phyloP scores from a whole-genome alignment of 352 stramenopile genomes.

The Phytophthora melonis region DNA sequence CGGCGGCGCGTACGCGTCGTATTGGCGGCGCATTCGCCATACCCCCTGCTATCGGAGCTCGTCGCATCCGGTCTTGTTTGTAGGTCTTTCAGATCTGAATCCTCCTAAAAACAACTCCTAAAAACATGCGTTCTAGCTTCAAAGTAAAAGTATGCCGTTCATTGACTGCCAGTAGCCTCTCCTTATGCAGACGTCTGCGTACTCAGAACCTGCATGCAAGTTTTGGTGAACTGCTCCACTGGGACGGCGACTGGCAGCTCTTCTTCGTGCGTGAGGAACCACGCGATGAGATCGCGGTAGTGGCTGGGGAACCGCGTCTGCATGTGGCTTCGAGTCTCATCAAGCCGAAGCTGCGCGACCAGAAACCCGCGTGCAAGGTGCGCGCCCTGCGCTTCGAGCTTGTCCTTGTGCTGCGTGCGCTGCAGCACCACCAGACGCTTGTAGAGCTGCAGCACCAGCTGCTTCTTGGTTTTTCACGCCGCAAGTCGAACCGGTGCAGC shows the following conservation, averaged over 20 bases:
- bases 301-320: slow-evolving; percentile 63
- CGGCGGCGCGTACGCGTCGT: slow-evolving; percentile 20
- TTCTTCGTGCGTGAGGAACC: slow-evolving; percentile 51
- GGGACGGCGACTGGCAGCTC: slow-evolving; percentile 42
- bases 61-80: slow-evolving; percentile 3
- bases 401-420: slow-evolving; percentile 52
- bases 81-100: background rate
- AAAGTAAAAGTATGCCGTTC: background rate
- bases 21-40: slow-evolving; percentile 21
- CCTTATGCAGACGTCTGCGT: slow-evolving; percentile 37
- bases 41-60: slow-evolving; percentile 1
- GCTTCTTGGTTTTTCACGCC: slow-evolving; percentile 70
- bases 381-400: slow-evolving; percentile 29
- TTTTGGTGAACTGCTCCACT: slow-evolving; percentile 42
- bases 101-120: background rate
- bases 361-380: slow-evolving; percentile 58
- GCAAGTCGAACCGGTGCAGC: slow-evolving; percentile 63
- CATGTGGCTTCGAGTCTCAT: slow-evolving; percentile 59
- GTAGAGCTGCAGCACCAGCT: slow-evolving; percentile 59
- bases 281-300: slow-evolving; percentile 63
- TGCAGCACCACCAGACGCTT: slow-evolving; percentile 65
- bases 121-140: background rate
- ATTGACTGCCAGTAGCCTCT: background rate
- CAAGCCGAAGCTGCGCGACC: slow-evolving; percentile 51
- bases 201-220: slow-evolving; percentile 53